Conservation (phyloP, 2,329 filamentous ascomycete species). For the Ambrosiella xylebori region DNA sequence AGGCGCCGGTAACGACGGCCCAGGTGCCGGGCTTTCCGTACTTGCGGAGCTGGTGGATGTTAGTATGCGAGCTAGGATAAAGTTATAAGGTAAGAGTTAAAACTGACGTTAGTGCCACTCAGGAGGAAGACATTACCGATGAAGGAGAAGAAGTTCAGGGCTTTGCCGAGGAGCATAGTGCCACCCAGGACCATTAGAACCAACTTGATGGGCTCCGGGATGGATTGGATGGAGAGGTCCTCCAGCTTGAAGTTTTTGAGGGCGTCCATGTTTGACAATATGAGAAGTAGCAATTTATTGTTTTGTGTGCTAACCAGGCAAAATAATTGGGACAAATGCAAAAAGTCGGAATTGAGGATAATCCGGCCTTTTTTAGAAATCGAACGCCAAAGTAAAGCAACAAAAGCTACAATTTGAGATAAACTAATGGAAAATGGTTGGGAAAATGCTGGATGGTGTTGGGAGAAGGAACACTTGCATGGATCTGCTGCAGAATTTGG, state of each 20-base stretch:
- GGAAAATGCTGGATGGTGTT: not conserved
- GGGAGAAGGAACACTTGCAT: not conserved
- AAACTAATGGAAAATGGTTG: conserved; percentile 4
- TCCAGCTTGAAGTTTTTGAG: not conserved
- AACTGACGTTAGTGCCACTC: conserved; percentile 40
- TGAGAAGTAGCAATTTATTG: not conserved
- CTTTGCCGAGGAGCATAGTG: conserved; percentile 37
- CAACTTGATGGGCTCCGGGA: conserved; percentile 30
- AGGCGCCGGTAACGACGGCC: conserved; percentile 88
- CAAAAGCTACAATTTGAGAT: not conserved
- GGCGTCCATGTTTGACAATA: not conserved
- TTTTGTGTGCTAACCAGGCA: not conserved
- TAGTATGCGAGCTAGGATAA: not conserved
- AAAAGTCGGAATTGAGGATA: not conserved
- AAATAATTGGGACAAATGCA: not conserved
- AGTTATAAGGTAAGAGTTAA: not conserved
- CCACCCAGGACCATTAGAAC: conserved; percentile 38
- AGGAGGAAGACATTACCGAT: conserved; percentile 53
- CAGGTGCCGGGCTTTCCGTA: conserved; percentile 87
- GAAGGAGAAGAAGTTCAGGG: conserved; percentile 41
- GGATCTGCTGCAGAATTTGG: not conserved
- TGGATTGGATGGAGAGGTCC: not conserved
- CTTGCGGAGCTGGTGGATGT: conserved; percentile 49
- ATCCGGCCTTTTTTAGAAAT: not conserved
- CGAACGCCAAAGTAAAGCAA: not conserved